These are phyloP conservation scores for Tephrocybe rancida DNA, from an alignment of 768 basidiomycete species.

Conservation along the genomic window DNA sequence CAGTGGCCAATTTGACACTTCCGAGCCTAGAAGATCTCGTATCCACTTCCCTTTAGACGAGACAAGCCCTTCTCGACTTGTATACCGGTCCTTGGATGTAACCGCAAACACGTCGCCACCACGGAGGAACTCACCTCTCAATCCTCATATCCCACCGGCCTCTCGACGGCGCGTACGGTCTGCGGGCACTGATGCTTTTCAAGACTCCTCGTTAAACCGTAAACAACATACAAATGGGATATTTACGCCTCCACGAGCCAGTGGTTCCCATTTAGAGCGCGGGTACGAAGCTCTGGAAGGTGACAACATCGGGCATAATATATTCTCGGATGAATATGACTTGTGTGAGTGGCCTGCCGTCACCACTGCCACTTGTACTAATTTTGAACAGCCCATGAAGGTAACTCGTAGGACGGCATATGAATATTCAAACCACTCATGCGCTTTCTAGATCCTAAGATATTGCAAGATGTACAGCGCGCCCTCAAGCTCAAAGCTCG, in stretches of 20 bases:
- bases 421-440: not conserved
- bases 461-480: constrained; percentile 79
- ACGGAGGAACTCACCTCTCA: constrained; percentile 13
- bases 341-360: constrained; percentile 52
- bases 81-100: constrained; percentile 9
- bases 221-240: constrained; percentile 8
- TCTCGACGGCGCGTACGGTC: constrained; percentile 19
- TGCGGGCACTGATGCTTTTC: constrained; percentile 12
- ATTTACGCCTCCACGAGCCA: constrained; percentile 14
- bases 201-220: constrained; percentile 5
- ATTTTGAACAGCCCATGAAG: constrained; percentile 65
- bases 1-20: constrained; percentile 14
- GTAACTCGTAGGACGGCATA: constrained; percentile 37
- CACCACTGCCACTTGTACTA: constrained; percentile 6
- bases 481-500: constrained; percentile 74
- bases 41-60: constrained; percentile 21
- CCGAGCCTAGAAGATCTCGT: constrained; percentile 17
- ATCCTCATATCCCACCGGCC: constrained; percentile 9
- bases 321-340: constrained; percentile 79
- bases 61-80: constrained; percentile 9
- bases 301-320: constrained; percentile 15
- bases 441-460: constrained; percentile 62
- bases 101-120: constrained; percentile 9
- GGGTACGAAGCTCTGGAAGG: constrained; percentile 7
- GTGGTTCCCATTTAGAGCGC: constrained; percentile 3